These are phyloP conservation scores for Leptographium wingfieldii DNA, from an alignment of 2,329 filamentous ascomycete genomes.

Conservation along the genomic window DNA sequence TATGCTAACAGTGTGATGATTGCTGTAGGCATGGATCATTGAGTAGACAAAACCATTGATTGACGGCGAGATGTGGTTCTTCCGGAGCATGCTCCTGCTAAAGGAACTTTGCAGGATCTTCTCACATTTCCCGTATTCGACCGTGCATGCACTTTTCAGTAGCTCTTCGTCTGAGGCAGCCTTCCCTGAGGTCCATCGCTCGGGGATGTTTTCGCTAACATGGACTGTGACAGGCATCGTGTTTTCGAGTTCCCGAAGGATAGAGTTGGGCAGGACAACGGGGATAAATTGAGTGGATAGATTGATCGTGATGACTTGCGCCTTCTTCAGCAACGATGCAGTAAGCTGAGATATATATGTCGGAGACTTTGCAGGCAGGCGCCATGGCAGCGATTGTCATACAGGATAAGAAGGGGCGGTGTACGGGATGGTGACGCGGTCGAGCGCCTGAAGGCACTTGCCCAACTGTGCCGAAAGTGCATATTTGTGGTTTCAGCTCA, in stretches of 20 bases:
- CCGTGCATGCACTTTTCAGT: background rate
- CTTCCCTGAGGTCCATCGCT: background rate
- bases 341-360: background rate
- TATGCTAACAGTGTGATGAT: conserved; percentile 28
- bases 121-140: background rate
- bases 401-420: background rate
- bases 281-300: background rate
- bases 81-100: background rate
- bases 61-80: background rate
- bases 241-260: background rate
- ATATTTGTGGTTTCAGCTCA: background rate
- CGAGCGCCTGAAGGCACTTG: background rate
- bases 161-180: background rate
- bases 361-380: background rate
- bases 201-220: background rate
- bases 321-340: background rate
- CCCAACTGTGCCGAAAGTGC: background rate
- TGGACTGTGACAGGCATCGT: background rate
- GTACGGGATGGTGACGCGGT: background rate
- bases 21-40: conserved; percentile 22
- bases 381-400: background rate
- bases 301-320: background rate
- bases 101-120: background rate
- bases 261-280: background rate
- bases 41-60: background rate